Evolutionary conservation across 768 basidiomycete species (phyloP), one percentile per base, ranked within the genome.

Genomic region (Chalciporus chontae): DNA sequence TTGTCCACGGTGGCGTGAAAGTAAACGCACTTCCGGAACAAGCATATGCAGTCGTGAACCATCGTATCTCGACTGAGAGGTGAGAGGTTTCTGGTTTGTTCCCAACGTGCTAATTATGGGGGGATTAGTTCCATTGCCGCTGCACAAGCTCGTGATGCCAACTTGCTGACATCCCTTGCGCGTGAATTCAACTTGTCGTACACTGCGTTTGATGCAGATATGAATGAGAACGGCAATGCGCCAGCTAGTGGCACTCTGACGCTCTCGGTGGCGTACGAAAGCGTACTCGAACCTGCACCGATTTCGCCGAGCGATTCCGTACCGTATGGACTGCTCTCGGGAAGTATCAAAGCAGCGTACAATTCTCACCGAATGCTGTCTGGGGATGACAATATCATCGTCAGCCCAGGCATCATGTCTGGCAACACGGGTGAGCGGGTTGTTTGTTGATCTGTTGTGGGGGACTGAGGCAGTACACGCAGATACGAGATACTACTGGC

Each of bases 21-120:
- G 74, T 76, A 23, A 92, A 92, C 58, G 88, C 89, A 23, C 76
- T 94, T 19, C 90, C 90, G 1, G 90, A 92, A 66, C 73, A 70
- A 48, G 84, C 80, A 1, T 81, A 72, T 63, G 85, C 83, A 1
- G 65, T 89, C 19, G 75, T 90, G 24, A 87, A 90, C 60, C 85
- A 87, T 58, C 82, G 87, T 5, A 80, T 90, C 45, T 75, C 83
- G 5, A 77, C 78, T 7, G 72, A 76, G 43, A 84, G 81, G 83
- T 76, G 24, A 29, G 73, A 45, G 6, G 19, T 34, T 26, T 8
- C 13, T 39, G 11, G 15, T 21, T 3, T 14, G 5, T 10, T 23
- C 5, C 32, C 10, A 27, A 24, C 31, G 26, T 23, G 13, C 24
- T 46, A 24, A 51, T 18, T 26, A 27, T 31, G 6, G 8, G 51